Percentiles rank a stretch among this genome's conserved stretches.
These are phyloP conservation scores for Thielaviopsis cerberus DNA, from an alignment of 2,329 filamentous ascomycete species.

Conservation along the genomic window DNA sequence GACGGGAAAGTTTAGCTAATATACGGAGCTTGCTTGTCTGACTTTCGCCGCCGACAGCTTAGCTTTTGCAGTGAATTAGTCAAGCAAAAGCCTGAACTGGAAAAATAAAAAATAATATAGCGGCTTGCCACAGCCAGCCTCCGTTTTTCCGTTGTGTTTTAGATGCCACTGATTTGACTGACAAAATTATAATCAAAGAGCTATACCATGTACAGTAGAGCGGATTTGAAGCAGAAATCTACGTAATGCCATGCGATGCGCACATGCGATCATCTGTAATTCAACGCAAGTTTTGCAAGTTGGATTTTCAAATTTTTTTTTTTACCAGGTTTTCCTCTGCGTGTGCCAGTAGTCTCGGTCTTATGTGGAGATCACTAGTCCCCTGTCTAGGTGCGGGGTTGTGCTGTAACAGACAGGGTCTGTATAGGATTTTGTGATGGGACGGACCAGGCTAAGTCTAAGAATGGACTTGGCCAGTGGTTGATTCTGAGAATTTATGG, in stretches of 20 bases:
- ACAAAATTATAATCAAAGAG: too few species aligned
- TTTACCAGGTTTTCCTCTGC: not conserved
- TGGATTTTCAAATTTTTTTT: not conserved
- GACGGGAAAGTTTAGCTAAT: not conserved
- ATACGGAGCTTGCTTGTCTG: not conserved
- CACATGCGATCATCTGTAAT: not conserved
- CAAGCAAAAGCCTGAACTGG: too few species aligned
- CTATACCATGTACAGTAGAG: too few species aligned
- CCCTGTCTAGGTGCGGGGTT: not conserved
- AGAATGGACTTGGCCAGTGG: too few species aligned
- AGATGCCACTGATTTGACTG: not conserved
- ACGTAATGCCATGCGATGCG: not conserved
- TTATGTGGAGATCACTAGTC: not conserved
- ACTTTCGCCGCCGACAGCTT: not conserved
- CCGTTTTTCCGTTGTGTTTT: not conserved
- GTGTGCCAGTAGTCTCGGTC: not conserved
- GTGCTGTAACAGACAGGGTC: not conserved
- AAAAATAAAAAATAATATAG: too few species aligned
- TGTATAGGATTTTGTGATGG: not conserved
- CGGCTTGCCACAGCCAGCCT: not conserved
- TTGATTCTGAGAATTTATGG: too few species aligned
- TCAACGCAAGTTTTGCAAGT: not conserved
- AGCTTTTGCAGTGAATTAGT: not conserved
- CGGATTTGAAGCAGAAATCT: not conserved
- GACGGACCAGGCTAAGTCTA: not conserved